Evolutionary conservation across 2,329 filamentous ascomycete species (phyloP).

Genomic region (Colletotrichum musae): DNA sequence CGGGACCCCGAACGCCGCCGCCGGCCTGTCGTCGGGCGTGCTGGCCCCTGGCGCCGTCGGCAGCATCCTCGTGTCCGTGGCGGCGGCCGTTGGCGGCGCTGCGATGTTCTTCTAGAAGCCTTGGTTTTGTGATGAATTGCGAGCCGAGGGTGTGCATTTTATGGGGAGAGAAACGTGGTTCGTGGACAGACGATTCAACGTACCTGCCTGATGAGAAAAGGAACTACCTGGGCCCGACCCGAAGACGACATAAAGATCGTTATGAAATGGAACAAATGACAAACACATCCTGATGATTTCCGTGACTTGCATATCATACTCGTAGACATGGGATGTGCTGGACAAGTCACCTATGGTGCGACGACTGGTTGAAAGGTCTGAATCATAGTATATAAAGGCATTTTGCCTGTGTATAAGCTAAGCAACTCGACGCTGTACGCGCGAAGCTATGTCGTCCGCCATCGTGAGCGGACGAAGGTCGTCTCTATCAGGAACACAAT

Average conservation of each 20-base stretch:
- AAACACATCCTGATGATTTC: no score
- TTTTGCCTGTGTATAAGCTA: slow-evolving; percentile 3
- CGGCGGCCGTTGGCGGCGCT: slow-evolving; percentile 36
- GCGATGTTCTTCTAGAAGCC: slow-evolving; percentile 32
- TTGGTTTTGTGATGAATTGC: no score
- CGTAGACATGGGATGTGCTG: no score
- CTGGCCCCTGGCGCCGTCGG: slow-evolving; percentile 11
- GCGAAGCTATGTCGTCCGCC: slow-evolving; percentile 7
- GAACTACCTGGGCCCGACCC: no score
- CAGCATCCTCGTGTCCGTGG: slow-evolving; percentile 17
- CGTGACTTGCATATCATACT: no score
- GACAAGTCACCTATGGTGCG: no score
- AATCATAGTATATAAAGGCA: not conserved
- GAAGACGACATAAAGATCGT: not conserved
- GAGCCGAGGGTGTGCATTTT: no score
- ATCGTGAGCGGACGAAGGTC: not conserved
- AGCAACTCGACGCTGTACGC: slow-evolving; percentile 3
- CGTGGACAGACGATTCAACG: no score
- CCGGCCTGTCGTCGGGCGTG: not conserved
- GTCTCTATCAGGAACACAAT: not conserved
- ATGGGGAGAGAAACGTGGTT: no score
- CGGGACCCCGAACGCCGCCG: slow-evolving; percentile 26
- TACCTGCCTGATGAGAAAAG: no score
- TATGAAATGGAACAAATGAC: not conserved
- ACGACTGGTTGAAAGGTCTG: not conserved